phyloP scores from a whole-genome alignment of 306 rosid species.

The Gastrolobium villosum region DNA sequence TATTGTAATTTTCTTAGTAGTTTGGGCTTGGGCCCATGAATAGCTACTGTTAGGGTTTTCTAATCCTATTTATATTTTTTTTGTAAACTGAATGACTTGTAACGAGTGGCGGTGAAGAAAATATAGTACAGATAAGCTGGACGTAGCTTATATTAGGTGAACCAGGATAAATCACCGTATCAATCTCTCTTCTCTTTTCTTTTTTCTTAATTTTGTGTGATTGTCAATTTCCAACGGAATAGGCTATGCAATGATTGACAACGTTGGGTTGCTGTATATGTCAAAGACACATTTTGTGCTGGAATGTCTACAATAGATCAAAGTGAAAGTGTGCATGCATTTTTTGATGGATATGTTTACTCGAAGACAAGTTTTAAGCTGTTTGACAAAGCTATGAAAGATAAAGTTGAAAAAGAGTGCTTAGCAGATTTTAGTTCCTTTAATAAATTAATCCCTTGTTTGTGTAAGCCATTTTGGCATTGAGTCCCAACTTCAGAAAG shows the following conservation, averaged over 20 bases:
- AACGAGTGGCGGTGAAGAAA: too few species aligned
- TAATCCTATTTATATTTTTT: too few species aligned
- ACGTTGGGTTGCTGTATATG: background rate
- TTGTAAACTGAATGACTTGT: too few species aligned
- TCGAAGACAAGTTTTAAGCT: constrained; percentile 4
- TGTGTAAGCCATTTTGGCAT: constrained; percentile 30
- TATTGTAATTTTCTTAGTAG: too few species aligned
- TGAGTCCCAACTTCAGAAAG: constrained; percentile 28
- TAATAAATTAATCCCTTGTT: background rate
- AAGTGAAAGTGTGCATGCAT: constrained; percentile 10
- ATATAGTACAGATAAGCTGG: too few species aligned
- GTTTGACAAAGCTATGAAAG: constrained; percentile 17
- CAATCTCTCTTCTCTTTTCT: too few species aligned
- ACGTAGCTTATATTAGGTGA: too few species aligned
- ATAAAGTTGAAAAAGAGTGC: constrained; percentile 29
- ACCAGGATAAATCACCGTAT: too few species aligned
- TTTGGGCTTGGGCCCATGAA: too few species aligned
- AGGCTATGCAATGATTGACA: background rate
- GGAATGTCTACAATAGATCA: constrained; percentile 19
- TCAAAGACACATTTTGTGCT: constrained; percentile 31
- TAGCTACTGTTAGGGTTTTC: too few species aligned
- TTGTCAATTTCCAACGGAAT: too few species aligned
- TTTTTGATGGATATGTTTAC: constrained; percentile 29
- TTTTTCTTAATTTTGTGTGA: too few species aligned
- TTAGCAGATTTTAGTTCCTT: constrained; percentile 29